phyloP scores from a whole-genome alignment of 2,329 filamentous ascomycete genomes.

The Sclerotinia subarctica region DNA sequence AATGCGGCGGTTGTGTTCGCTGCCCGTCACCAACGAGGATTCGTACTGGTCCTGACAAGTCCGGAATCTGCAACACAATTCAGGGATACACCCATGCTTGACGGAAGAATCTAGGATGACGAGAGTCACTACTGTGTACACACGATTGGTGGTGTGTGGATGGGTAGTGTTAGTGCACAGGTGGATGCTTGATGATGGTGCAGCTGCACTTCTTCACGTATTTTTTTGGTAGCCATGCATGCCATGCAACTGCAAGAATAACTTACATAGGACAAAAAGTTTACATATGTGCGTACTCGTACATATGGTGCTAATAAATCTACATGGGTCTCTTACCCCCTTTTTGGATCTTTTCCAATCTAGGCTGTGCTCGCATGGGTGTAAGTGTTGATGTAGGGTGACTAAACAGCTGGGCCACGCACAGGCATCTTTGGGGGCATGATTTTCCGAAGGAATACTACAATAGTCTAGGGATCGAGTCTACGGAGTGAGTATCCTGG shows the following conservation, averaged over 20 bases:
- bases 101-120: constrained; percentile 23
- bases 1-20: constrained; percentile 22
- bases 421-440: neutral
- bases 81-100: constrained; percentile 25
- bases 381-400: constrained; percentile 9
- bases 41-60: constrained; percentile 10
- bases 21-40: constrained; percentile 21
- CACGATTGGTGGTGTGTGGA: constrained; percentile 19
- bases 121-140: constrained; percentile 21
- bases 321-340: constrained; percentile 11
- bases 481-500: neutral
- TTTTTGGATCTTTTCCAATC: constrained; percentile 10
- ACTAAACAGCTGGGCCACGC: constrained; percentile 16
- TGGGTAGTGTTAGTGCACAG: constrained; percentile 12
- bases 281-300: neutral
- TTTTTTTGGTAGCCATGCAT: neutral
- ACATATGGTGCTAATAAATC: neutral
- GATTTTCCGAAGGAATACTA: constrained; percentile 5
- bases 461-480: constrained; percentile 14
- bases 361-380: constrained; percentile 13
- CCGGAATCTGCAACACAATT: constrained; percentile 21
- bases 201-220: neutral
- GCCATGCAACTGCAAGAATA: constrained; percentile 1
- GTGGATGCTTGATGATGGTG: constrained; percentile 2
- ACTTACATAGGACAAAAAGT: neutral